phyloP scores from a whole-genome alignment of 768 basidiomycete genomes.

The Naematelia encephala region DNA sequence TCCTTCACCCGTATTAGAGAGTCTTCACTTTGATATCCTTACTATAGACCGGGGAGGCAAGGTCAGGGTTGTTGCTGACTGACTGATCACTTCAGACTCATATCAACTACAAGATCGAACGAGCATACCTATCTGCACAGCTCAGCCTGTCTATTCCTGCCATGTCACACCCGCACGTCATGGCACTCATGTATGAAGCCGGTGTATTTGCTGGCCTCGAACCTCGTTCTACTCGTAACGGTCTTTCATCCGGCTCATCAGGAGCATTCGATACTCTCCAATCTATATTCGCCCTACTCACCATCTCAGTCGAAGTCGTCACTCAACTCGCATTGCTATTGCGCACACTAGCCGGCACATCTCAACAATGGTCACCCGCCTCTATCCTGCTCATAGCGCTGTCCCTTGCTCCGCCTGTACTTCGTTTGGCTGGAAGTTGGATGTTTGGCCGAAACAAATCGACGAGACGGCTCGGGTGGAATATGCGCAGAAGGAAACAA shows the following conservation, averaged over 20 bases:
- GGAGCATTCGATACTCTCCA: conserved; percentile 13
- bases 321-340: conserved; percentile 11
- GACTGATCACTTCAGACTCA: conserved; percentile 10
- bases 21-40: not conserved
- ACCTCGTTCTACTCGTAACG: not conserved
- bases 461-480: not conserved
- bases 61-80: too few species aligned
- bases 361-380: conserved; percentile 4
- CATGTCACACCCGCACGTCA: conserved; percentile 19
- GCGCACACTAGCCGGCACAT: conserved; percentile 2
- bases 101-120: conserved; percentile 26
- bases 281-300: conserved; percentile 9
- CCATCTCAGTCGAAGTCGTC: conserved; percentile 7
- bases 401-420: conserved; percentile 16
- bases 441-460: not conserved
- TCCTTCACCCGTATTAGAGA: too few species aligned
- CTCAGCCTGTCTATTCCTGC: conserved; percentile 39
- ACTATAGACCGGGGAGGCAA: not conserved
- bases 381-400: conserved; percentile 16
- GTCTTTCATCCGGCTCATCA: not conserved
- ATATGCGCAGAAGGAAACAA: conserved; percentile 53
- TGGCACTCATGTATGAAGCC: conserved; percentile 29
- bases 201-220: conserved; percentile 32
- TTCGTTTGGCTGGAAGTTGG: conserved; percentile 5
- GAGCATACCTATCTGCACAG: conserved; percentile 25